These are phyloP conservation scores for Xylariaceae sp. DNA, from an alignment of 2,329 filamentous ascomycete genomes.

Conservation along the genomic window DNA sequence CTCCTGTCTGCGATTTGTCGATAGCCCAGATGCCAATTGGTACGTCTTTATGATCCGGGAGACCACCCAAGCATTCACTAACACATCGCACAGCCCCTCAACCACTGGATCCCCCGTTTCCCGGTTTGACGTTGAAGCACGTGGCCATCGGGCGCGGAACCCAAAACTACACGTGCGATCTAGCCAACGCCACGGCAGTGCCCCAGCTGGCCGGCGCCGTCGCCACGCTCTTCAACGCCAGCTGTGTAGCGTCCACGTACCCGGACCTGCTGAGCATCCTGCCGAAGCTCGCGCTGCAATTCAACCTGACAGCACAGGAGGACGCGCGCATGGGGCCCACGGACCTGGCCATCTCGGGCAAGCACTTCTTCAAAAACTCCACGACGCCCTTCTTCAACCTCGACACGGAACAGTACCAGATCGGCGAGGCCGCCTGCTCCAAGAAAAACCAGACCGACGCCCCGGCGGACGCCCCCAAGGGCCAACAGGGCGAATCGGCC, in stretches of 20 bases:
- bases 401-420: slow-evolving; percentile 54
- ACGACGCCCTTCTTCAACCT: slow-evolving; percentile 82
- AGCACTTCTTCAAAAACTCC: slow-evolving; percentile 77
- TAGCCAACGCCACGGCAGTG: slow-evolving; percentile 57
- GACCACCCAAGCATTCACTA: slow-evolving; percentile 19
- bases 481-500: slow-evolving; percentile 65
- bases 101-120: slow-evolving; percentile 61
- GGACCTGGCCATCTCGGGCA: slow-evolving; percentile 67
- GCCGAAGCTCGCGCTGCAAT: slow-evolving; percentile 69
- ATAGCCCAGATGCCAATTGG: slow-evolving; percentile 54
- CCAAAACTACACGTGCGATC: slow-evolving; percentile 89
- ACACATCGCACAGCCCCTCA: slow-evolving; percentile 50
- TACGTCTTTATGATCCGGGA: slow-evolving; percentile 36
- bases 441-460: slow-evolving; percentile 66
- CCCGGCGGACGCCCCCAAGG: slow-evolving; percentile 61
- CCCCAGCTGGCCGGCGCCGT: slow-evolving; percentile 73
- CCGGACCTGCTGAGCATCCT: slow-evolving; percentile 68
- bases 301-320: slow-evolving; percentile 52
- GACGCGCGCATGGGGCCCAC: slow-evolving; percentile 53
- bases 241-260: slow-evolving; percentile 73
- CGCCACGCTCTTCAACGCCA: slow-evolving; percentile 85
- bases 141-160: slow-evolving; percentile 86
- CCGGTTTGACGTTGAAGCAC: slow-evolving; percentile 69
- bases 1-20: slow-evolving; percentile 58
- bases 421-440: slow-evolving; percentile 64